A percentile compares a stretch with the other conserved stretches of the same genome.
These are phyloP conservation scores for Rhizoclosmatium globosum DNA, from an alignment of 192 early-diverging fungal genomes.

Conservation along the genomic window DNA sequence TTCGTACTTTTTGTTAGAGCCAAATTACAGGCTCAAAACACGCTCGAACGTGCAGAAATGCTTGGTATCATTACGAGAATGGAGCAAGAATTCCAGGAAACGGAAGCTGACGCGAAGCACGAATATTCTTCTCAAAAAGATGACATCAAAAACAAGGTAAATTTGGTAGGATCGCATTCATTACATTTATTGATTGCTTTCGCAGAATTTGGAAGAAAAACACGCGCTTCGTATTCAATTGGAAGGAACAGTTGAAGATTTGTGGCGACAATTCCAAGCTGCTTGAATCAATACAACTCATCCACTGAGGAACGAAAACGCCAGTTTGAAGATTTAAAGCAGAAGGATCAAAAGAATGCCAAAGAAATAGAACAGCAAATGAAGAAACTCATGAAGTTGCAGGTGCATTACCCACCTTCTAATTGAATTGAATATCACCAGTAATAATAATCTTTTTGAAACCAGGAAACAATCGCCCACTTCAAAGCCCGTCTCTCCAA, in stretches of 20 bases:
- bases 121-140: constrained; percentile 66
- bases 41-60: constrained; percentile 61
- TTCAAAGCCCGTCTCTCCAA: constrained; percentile 53
- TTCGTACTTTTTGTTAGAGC: constrained; percentile 35
- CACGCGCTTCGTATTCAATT: constrained; percentile 69
- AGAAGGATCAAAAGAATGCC: constrained; percentile 66
- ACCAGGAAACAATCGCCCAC: constrained; percentile 62
- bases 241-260: constrained; percentile 68
- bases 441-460: neutral
- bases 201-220: constrained; percentile 68
- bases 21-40: constrained; percentile 56
- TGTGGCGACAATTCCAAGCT: constrained; percentile 66
- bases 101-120: constrained; percentile 69
- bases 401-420: constrained; percentile 37
- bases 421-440: neutral
- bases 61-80: constrained; percentile 63
- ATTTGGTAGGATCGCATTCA: neutral
- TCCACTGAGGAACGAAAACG: constrained; percentile 65
- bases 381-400: constrained; percentile 66
- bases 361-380: constrained; percentile 70
- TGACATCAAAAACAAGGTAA: constrained; percentile 70
- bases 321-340: constrained; percentile 70
- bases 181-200: neutral
- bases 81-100: constrained; percentile 65
- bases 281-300: constrained; percentile 66